These are phyloP conservation scores for Gossypium bickii DNA, from an alignment of 345 rosid species.

Conservation along the genomic window DNA sequence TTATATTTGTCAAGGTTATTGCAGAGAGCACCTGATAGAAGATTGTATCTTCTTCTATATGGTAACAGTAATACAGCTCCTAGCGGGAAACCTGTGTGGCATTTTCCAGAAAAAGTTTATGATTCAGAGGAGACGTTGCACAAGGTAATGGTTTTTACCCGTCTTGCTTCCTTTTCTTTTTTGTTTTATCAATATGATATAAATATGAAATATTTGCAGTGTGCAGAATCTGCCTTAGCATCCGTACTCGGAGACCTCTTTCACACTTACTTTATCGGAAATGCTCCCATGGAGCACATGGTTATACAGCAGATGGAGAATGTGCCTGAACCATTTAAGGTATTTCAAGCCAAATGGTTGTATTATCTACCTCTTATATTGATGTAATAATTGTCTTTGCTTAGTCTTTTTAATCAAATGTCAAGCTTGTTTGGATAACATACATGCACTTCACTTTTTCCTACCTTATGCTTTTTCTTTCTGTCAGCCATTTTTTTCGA, in stretches of 20 bases:
- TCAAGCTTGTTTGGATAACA: neutral
- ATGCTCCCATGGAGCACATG: conserved; percentile 94
- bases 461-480: neutral
- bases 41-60: conserved; percentile 74
- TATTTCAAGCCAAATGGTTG: conserved; percentile 18
- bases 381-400: neutral
- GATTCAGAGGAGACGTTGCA: conserved; percentile 88
- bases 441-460: neutral
- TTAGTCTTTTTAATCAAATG: neutral
- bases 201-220: conserved; percentile 40
- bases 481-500: conserved; percentile 79
- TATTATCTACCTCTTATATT: neutral
- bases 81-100: conserved; percentile 67
- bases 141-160: conserved; percentile 30
- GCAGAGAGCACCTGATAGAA: conserved; percentile 79
- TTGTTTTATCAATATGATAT: neutral
- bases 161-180: neutral
- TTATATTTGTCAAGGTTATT: conserved; percentile 38
- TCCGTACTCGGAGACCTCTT: conserved; percentile 74
- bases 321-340: conserved; percentile 54
- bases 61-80: conserved; percentile 59
- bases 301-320: conserved; percentile 43
- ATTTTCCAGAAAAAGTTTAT: conserved; percentile 83
- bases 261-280: conserved; percentile 89
- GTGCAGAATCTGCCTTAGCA: conserved; percentile 81